Evolutionary conservation across 1,284 basidiomycete genomes (phyloP).

Genomic region (Microbotryum scabiosae): DNA sequence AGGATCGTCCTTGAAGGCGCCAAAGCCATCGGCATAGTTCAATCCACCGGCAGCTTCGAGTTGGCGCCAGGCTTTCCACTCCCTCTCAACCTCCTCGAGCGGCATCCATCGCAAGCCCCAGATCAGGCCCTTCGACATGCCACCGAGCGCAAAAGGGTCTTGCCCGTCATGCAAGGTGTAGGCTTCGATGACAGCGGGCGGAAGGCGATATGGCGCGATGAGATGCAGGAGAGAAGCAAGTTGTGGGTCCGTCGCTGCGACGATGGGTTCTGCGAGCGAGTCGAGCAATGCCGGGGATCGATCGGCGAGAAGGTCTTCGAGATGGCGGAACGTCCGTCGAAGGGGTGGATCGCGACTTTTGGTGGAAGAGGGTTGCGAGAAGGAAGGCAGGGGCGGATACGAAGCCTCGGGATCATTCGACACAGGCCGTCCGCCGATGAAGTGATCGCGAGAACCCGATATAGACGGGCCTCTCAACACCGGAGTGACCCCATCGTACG

Average conservation of each 20-base stretch:
- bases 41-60: constrained; percentile 51
- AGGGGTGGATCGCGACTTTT: constrained; percentile 21
- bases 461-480: neutral
- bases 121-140: constrained; percentile 30
- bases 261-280: constrained; percentile 22
- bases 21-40: neutral
- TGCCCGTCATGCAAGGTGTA: constrained; percentile 37
- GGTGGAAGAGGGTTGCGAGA: constrained; percentile 18
- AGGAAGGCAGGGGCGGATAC: constrained; percentile 24
- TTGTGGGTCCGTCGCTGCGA: constrained; percentile 5
- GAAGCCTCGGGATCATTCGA: neutral
- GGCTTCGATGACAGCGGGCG: constrained; percentile 32
- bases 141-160: constrained; percentile 25
- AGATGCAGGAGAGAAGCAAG: constrained; percentile 15
- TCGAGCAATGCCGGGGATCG: constrained; percentile 31
- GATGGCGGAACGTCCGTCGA: constrained; percentile 23
- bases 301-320: constrained; percentile 20
- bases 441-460: neutral
- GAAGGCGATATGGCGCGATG: constrained; percentile 32
- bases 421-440: neutral
- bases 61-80: constrained; percentile 88
- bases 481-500: too few species aligned
- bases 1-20: constrained; percentile 9
- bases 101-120: constrained; percentile 42
- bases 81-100: constrained; percentile 79